phyloP scores from a whole-genome alignment of 805 yeast genomes.

The Saccharomycopsis oosterbeekiorum region DNA sequence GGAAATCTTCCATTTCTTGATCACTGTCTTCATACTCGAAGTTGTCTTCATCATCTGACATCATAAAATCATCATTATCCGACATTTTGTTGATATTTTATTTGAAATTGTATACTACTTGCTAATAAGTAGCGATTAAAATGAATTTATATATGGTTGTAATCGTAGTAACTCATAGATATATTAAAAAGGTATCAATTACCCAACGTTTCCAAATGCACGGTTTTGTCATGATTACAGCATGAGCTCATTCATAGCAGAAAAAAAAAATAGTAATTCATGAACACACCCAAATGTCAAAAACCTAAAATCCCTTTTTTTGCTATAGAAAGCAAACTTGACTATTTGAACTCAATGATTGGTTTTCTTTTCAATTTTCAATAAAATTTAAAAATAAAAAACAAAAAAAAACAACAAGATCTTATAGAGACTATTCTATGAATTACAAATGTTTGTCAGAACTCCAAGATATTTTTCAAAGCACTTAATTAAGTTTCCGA shows the following conservation, averaged over 20 bases:
- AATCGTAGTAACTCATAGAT: no score
- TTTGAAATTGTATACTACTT: no score
- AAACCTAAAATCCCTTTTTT: no score
- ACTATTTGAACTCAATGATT: no score
- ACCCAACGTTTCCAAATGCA: background rate
- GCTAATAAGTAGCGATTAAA: no score
- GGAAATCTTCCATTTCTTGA: conserved; percentile 17
- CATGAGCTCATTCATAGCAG: background rate
- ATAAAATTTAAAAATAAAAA: no score
- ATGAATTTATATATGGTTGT: no score
- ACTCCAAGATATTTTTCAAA: background rate
- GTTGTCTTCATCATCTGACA: conserved; percentile 19
- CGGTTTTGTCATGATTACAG: background rate
- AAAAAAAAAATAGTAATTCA: no score
- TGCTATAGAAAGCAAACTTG: no score
- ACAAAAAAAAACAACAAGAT: background rate
- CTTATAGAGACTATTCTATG: background rate
- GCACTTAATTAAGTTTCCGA: background rate
- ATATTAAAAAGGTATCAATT: no score
- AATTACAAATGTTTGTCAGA: background rate
- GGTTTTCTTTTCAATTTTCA: no score
- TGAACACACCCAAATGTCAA: no score
- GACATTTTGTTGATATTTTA: conserved; percentile 13
- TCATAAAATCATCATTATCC: conserved; percentile 19
- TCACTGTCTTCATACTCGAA: conserved; percentile 20